These are phyloP conservation scores for Mortierella sp. DNA, from an alignment of 371 early-diverging fungal genomes.

Conservation along the genomic window DNA sequence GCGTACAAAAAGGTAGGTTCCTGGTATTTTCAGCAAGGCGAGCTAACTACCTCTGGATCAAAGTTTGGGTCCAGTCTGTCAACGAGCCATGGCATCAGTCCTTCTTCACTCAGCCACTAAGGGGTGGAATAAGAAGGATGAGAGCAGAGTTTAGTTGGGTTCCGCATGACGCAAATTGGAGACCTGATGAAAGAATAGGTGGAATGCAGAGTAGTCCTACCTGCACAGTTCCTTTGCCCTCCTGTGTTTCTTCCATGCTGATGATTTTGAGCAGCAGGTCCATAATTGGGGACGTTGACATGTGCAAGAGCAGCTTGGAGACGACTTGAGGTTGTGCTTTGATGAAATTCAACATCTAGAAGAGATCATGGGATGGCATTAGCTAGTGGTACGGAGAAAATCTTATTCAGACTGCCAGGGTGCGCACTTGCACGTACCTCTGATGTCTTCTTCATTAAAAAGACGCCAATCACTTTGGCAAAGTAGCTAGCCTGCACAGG, in stretches of 20 bases:
- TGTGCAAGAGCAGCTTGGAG: slow-evolving; percentile 75
- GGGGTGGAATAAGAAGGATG: background rate
- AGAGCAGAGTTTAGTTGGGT: too few relatives aligned
- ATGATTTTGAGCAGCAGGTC: slow-evolving; percentile 93
- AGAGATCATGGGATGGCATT: too few relatives aligned
- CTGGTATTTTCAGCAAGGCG: background rate
- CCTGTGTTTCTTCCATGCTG: slow-evolving; percentile 88
- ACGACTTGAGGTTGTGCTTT: slow-evolving; percentile 69
- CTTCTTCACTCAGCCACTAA: slow-evolving; percentile 87
- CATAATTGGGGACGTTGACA: slow-evolving; percentile 87
- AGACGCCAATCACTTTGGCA: slow-evolving; percentile 84
- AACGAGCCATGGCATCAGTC: slow-evolving; percentile 79
- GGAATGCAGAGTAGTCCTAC: slow-evolving; percentile 56
- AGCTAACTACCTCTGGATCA: slow-evolving; percentile 69
- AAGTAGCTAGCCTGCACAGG: slow-evolving; percentile 88
- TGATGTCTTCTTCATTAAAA: slow-evolving; percentile 83
- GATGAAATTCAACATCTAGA: slow-evolving; percentile 75
- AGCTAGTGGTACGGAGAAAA: background rate
- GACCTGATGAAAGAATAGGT: too few relatives aligned
- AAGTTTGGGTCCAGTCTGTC: slow-evolving; percentile 81
- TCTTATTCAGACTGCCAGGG: too few relatives aligned
- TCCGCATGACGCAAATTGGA: too few relatives aligned
- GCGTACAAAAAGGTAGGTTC: background rate
- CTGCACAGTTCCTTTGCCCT: slow-evolving; percentile 82
- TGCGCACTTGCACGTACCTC: too few relatives aligned